Percentiles rank a stretch among this genome's conserved stretches.
Evolutionary conservation across 495 filamentous ascomycete species (phyloP).

Genomic region (Xylaria telfairii): DNA sequence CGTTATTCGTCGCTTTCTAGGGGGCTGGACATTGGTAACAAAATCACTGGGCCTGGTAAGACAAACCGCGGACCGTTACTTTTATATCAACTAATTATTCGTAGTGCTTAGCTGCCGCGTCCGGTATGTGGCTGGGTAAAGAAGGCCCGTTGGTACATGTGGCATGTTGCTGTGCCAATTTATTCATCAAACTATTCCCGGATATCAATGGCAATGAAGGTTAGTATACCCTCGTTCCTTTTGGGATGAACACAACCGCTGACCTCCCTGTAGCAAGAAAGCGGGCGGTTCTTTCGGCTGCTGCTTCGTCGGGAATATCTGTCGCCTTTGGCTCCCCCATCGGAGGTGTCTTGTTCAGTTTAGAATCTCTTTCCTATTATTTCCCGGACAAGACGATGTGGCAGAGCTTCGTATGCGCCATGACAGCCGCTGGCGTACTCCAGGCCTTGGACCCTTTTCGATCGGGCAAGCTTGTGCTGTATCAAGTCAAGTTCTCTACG

Average conservation of each 20-base stretch:
- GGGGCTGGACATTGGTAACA: conserved; percentile 88
- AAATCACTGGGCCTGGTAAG: conserved; percentile 90
- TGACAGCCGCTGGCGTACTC: conserved; percentile 92
- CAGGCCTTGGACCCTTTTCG: conserved; percentile 95
- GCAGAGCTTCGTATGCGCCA: conserved; percentile 98
- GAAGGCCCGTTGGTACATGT: conserved; percentile 97
- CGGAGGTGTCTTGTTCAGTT: conserved; percentile 88
- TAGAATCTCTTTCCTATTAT: conserved; percentile 98
- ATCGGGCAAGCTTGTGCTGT: conserved; percentile 94
- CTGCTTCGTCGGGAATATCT: conserved; percentile 92
- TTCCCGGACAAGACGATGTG: conserved; percentile 99
- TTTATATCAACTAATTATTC: conserved; percentile 34
- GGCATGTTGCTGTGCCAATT: conserved; percentile 94
- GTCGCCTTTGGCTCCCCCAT: conserved; percentile 98
- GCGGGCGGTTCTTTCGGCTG: conserved; percentile 92
- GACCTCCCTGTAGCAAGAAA: conserved; percentile 71
- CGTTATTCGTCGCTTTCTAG: conserved; percentile 89
- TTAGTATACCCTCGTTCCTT: conserved; percentile 38
- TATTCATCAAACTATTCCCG: conserved; percentile 90
- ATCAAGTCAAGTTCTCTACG: conserved; percentile 92
- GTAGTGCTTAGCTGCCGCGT: conserved; percentile 90
- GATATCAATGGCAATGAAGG: conserved; percentile 89
- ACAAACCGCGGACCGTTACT: conserved; percentile 13
- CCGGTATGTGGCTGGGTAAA: conserved; percentile 97
- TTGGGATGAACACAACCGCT: conserved; percentile 14